Conservation (phyloP, 805 yeast species). For the Cyberlindnera xylosilytica region DNA sequence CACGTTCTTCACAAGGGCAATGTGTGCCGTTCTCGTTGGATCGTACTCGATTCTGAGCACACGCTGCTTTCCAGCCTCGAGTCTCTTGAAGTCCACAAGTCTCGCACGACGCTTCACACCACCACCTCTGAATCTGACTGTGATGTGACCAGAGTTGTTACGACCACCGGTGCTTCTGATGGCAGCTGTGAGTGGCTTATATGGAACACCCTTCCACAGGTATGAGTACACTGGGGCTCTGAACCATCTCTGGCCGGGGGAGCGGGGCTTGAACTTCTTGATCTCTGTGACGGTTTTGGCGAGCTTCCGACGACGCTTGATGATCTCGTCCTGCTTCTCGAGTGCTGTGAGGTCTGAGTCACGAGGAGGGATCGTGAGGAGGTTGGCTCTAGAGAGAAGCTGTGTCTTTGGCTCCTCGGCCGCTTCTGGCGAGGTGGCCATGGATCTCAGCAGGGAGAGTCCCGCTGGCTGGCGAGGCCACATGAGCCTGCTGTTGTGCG, state of each 20-base stretch:
- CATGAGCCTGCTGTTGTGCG: neutral
- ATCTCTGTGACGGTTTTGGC: conserved; percentile 67
- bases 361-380: conserved; percentile 39
- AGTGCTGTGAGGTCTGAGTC: conserved; percentile 59
- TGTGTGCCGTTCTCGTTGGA: conserved; percentile 91
- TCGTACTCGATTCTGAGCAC: conserved; percentile 92
- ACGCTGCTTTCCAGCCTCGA: conserved; percentile 64
- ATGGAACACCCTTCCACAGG: conserved; percentile 81
- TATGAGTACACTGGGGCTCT: conserved; percentile 84
- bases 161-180: conserved; percentile 81
- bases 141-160: conserved; percentile 82
- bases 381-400: conserved; percentile 15
- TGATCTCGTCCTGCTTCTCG: conserved; percentile 74
- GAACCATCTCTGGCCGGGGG: conserved; percentile 89
- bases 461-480: neutral
- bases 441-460: neutral
- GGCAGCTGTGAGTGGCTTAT: conserved; percentile 69
- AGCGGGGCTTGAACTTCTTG: conserved; percentile 73
- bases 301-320: conserved; percentile 69
- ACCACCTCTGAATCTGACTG: conserved; percentile 95
- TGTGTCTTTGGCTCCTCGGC: neutral
- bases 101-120: conserved; percentile 90
- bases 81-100: conserved; percentile 71
- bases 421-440: neutral
- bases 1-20: conserved; percentile 74